Evolutionary conservation across 2,329 filamentous ascomycete genomes (phyloP).

Genomic region (Aspergillus spinulosporus): DNA sequence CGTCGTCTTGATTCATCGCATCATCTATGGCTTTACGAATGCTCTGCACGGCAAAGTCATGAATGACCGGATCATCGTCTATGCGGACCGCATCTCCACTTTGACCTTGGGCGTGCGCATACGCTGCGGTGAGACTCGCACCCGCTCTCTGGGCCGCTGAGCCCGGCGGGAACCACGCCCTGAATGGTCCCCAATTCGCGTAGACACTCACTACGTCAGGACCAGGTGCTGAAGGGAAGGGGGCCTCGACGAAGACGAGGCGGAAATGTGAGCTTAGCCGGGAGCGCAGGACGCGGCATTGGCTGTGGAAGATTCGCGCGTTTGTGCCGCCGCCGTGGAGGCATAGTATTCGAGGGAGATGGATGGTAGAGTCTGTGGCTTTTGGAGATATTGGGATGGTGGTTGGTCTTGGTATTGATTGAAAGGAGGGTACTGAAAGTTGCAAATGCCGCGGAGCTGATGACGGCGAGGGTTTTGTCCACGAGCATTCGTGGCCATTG

Average conservation of each 20-base stretch:
- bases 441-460: neutral
- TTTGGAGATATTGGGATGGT: neutral
- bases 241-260: slow-evolving; percentile 8
- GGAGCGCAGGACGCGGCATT: slow-evolving; percentile 5
- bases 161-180: slow-evolving; percentile 48
- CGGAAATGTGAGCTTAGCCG: slow-evolving; percentile 4
- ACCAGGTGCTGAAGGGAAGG: slow-evolving; percentile 47
- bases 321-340: slow-evolving; percentile 16
- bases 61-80: neutral
- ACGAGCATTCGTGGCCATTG: neutral
- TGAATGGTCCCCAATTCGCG: slow-evolving; percentile 65
- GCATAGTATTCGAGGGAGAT: slow-evolving; percentile 11
- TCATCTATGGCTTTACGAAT: slow-evolving; percentile 45
- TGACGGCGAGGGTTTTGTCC: neutral
- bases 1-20: slow-evolving; percentile 54
- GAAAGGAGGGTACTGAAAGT: neutral
- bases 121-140: neutral
- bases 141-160: slow-evolving; percentile 51
- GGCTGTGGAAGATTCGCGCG: slow-evolving; percentile 7
- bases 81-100: neutral
- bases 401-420: neutral
- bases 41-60: slow-evolving; percentile 52
- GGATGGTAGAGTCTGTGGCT: neutral
- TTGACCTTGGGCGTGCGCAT: neutral
- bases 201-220: slow-evolving; percentile 66